Evolutionary conservation across 1,284 basidiomycete species (phyloP), one percentile per base, ranked within the genome.

Genomic region (Cystobasidium sp.): DNA sequence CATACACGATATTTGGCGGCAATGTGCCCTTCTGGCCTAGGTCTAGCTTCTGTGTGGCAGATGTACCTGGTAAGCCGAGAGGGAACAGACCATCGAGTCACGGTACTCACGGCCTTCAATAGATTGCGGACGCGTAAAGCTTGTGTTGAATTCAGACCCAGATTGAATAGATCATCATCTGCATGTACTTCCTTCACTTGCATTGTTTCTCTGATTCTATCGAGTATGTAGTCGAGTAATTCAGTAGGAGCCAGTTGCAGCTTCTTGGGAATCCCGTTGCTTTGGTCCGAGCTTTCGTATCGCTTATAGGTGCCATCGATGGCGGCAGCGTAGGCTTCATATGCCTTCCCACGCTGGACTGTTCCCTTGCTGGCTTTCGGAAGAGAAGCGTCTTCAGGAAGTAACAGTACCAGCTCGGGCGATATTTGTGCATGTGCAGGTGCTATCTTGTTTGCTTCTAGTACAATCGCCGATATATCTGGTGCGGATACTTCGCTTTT

Each of bases 71-170:
- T 52, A 67, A 81, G 78, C 44, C 82, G 70, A 72, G 80, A 79
- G 46, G 46, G 5, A 68, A 66, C 5, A 81, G 78, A 8, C 81
- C 77, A 37, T 46, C 78, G 76, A 8, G 77, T 76, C 46, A 82
- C 81, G 8, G 84, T 83, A 51, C 85, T 76, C n/a, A 83, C 83
- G 78, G 85, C 85, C 76, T 84, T 84, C 55, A 86, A 82, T 7
- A 83, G 81, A 75, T 87, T 88, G 46, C 87, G 81, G 43, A 89
- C 84, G 31, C 87, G 82, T 4, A 85, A 85, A 16, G 86, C 86
- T 76, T 87, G 85, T 10, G 89, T 80, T 9, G 87, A 88, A 79
- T 88, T 86, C 49, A 89, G 83, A 31, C 87, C 88, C 41, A 84
- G 83, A 8, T 82, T 76, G 71, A 86, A 85, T 20, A 82, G 20